Base-by-base conservation (phyloP, 2,329 filamentous ascomycete genomes). In the Sordariomycetes sp. region DNA sequence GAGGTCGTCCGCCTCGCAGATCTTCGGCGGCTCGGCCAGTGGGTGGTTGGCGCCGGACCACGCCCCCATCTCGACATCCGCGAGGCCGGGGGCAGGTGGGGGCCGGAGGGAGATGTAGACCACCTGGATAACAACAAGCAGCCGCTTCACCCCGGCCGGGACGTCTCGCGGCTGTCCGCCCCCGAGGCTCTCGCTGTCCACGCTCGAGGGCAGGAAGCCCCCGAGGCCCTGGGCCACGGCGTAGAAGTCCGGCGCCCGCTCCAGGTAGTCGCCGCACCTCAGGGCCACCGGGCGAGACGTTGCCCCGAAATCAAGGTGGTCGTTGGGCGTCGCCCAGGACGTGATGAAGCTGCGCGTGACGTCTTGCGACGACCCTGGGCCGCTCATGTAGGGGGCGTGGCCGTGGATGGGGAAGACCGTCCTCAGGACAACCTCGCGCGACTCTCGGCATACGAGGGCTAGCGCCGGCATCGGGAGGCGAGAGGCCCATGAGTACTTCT, bases 401-500 rank as follows among this genome's bases (percentile, higher is more conserved):
- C 50, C 56, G 51, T 53, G n/a, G 24, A 58, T 54, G 8, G 56
- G 50, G 25, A 58, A 53, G 35, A 53, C 34, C 4, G 8, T 34
- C 12, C 35, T 12, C 5, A 53, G 50, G 16, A 58, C 56, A 14
- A 58, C 56, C 34, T 53, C 50, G 2, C 56, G 32, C 18, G 56
- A 54, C 32, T 58, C 56, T 16, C 51, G 56, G 24, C 56, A 58
- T 6, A 58, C 56, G 16, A 35, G 51, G 1, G 51, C 20, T 35
- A 58, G 35, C 14, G 32, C 34, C 11, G 56, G 56, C 34, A 53
- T 58, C 35, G 56, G 50, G 56, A 58, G 56, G n/a, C 51, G 34
- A 18, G 56, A 50, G 12, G 56, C 54, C 56, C 56, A 58, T 35
- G 46, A 58, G 51, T 58, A 58, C 22, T 34, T 20, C 50, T 58